phyloP scores from a whole-genome alignment of 352 stramenopile genomes.

The Phytophthora colocasiae region DNA sequence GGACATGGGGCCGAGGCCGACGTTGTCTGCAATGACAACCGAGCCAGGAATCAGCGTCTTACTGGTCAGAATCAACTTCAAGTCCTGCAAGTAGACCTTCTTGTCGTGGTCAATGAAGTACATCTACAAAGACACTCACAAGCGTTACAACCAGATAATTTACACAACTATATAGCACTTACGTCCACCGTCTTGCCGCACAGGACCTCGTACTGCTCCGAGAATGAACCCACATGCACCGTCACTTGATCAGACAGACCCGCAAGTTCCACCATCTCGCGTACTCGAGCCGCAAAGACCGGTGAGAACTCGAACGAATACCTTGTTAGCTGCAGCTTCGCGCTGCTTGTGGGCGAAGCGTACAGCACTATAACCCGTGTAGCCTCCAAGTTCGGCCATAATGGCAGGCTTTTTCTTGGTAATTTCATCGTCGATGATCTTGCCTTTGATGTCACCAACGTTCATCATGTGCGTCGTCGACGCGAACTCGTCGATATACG shows the following conservation, averaged over 20 bases:
- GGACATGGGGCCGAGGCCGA: slow-evolving; percentile 9
- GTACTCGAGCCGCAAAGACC: slow-evolving; percentile 44
- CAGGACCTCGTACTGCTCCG: slow-evolving; percentile 39
- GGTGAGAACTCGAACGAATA: slow-evolving; percentile 53
- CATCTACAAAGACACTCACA: slow-evolving; percentile 19
- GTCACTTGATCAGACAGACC: slow-evolving; percentile 52
- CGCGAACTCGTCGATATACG: slow-evolving; percentile 47
- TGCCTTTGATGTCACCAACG: slow-evolving; percentile 45
- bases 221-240: slow-evolving; percentile 44
- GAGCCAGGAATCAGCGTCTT: slow-evolving; percentile 42
- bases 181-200: slow-evolving; percentile 49
- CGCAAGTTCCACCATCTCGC: slow-evolving; percentile 53
- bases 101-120: slow-evolving; percentile 68
- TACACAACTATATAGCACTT: slow-evolving; percentile 12
- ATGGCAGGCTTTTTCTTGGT: slow-evolving; percentile 34
- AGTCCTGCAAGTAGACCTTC: slow-evolving; percentile 47
- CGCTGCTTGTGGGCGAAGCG: slow-evolving; percentile 53
- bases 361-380: slow-evolving; percentile 58
- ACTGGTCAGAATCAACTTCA: slow-evolving; percentile 54
- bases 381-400: slow-evolving; percentile 56
- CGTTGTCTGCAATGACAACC: slow-evolving; percentile 53
- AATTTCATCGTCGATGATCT: slow-evolving; percentile 48
- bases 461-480: slow-evolving; percentile 52
- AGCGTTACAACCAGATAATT: not conserved
- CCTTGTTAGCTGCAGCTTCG: slow-evolving; percentile 23